Base-by-base conservation (phyloP, 1,139 yeast species). In the Scheffersomyces titani region DNA sequence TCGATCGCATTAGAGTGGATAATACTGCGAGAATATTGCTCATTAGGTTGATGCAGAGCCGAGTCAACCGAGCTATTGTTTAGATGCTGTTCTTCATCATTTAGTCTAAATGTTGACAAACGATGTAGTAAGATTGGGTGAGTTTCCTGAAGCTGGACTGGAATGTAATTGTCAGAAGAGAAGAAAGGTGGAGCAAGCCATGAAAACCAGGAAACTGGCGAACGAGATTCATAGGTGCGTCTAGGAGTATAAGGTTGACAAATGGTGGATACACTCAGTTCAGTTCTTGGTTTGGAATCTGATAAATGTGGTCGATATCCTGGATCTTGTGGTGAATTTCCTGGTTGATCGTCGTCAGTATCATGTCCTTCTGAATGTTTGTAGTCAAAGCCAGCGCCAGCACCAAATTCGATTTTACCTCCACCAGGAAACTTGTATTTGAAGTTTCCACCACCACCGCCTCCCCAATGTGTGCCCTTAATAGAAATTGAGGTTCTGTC, bases 371-470 rank as follows among this genome's bases (percentile, higher is more conserved):
- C 55, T 13, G 51, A 51, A 4, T 60, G 59, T 50, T 66, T 69
- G 51, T 65, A 71, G 49, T 67, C 71, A 58, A 69, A 65, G 3
- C 74, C 74, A 16, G 68, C 73, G 16, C 75, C 74, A 30, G 71
- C 74, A 9, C 74, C 74, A 56, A 70, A 66, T 44, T 64, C 67
- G 21, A 70, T 20, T 54, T 65, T 64, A 1, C 67, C 58, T n/a
- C 72, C 73, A 54, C 61, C 63, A 3, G 74, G 75, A 5, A 66
- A 47, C 50, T 65, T 67, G 54, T 61, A 64, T 47, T 65, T 65
- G 59, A 67, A 66, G 51, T 64, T 65, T 1, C 76, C 75, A 16
- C 73, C 75, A 19, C 69, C 69, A n/a, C 71, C 69, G 3, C 61
- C 69, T 3, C 73, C 74, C 52, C 69, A 56, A 40, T 57, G 58